Evolutionary conservation across 2,329 filamentous ascomycete species (phyloP), one percentile per base, ranked within the genome.

Genomic region (Monilinia polystroma): DNA sequence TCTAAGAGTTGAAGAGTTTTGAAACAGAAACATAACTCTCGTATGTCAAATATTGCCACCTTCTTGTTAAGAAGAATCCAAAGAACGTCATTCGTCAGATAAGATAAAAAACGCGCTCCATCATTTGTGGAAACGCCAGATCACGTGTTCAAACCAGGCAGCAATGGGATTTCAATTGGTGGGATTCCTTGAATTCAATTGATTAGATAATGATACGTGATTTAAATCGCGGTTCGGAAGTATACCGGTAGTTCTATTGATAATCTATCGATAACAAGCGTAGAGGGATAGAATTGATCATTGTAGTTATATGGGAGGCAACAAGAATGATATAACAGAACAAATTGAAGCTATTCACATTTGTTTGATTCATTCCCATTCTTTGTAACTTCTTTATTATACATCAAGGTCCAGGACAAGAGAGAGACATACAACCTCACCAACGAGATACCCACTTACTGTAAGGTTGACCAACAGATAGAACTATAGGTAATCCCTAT

Each of bases 61-160:
- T 59, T 41, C 41, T 47, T 43, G 10, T 16, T 2, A 1, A n/a
- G 10, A 14, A 59, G 47, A 23, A 47, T 59, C 32, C 26, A 59
- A 16, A 26, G 26, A 32, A 59, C 26, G 20, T 20, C 26, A 49
- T 59, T 59, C 57, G 57, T 49, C 57, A 26, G 57, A 51, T 51
- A 38, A 58, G 47, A 38, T 20, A 43, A 60, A 60, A 51, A 43
- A 60, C 57, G 57, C 53, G 41, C 16, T 49, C 32, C 29, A 63
- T 53, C 7, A 32, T 35, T 20, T 6, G 38, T n/a, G 8, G 26
- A 20, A 23, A 43, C 41, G 26, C 63, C 3, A 62, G 26, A 3
- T 41, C 63, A 49, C 53, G 63, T 64, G 63, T 29, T 29, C 0
- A 3, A 1, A 26, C 11, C 12, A 58, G 63, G 53, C 53, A 64